phyloP scores from a whole-genome alignment of 139 green algal genomes.

The Chlorella sp. region DNA sequence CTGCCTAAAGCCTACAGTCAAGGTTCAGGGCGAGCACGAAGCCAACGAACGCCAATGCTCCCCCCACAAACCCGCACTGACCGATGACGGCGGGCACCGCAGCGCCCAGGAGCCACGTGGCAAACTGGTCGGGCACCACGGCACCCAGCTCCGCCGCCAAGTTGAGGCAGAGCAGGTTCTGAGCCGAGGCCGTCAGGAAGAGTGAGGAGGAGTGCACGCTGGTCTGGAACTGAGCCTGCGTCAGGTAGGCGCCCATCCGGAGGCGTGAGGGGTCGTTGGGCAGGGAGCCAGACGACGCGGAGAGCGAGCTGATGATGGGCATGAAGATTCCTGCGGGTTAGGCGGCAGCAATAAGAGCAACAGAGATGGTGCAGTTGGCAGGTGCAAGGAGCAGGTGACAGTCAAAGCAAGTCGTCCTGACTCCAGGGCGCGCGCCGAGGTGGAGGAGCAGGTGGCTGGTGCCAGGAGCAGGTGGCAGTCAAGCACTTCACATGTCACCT shows the following conservation, averaged over 20 bases:
- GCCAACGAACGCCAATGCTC: no score
- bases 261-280: conserved; percentile 11
- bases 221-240: conserved; percentile 86
- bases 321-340: conserved; percentile 99
- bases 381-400: no score
- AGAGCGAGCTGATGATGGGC: conserved; percentile 87
- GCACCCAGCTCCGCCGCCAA: conserved; percentile 85
- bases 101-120: conserved; percentile 84
- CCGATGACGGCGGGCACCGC: conserved; percentile 36
- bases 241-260: conserved; percentile 86
- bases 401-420: no score
- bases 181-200: conserved; percentile 76
- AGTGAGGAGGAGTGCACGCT: conserved; percentile 61
- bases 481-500: no score
- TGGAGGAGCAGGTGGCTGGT: no score
- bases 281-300: conserved; percentile 6
- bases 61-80: no score
- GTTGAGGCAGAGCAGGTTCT: conserved; percentile 98
- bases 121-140: conserved; percentile 69
- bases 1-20: no score
- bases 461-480: no score
- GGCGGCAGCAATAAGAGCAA: no score
- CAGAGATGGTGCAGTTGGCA: no score
- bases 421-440: no score
- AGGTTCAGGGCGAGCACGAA: no score